Percentiles rank a stretch among this genome's conserved stretches.
Evolutionary conservation across 305 asterid species (phyloP).

Genomic region (Fraxinus velutina): DNA sequence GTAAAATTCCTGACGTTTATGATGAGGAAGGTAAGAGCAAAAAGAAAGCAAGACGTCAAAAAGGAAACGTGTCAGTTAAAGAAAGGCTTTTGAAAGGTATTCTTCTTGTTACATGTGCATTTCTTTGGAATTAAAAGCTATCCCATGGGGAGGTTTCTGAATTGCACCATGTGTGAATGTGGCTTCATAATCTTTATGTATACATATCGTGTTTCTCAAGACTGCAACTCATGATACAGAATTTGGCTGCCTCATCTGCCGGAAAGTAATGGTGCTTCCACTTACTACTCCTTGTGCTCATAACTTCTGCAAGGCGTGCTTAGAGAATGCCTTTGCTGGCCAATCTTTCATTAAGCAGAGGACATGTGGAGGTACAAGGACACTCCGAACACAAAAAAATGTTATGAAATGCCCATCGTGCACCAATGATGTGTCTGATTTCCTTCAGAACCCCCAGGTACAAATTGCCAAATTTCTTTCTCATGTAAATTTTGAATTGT

Average conservation of each 20-base stretch:
- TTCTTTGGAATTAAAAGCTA: constrained; percentile 9
- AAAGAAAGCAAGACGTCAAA: constrained; percentile 42
- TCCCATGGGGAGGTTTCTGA: not conserved
- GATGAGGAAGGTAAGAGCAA: constrained; percentile 32
- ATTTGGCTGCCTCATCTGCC: constrained; percentile 70
- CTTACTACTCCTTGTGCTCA: constrained; percentile 93
- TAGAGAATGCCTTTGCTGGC: constrained; percentile 82
- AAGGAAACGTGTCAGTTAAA: constrained; percentile 36
- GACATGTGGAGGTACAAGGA: constrained; percentile 63
- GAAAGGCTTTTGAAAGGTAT: constrained; percentile 76
- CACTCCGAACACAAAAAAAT: constrained; percentile 75
- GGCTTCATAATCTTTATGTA: not conserved
- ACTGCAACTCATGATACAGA: constrained; percentile 42
- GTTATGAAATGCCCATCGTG: constrained; percentile 86
- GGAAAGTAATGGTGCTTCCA: constrained; percentile 71
- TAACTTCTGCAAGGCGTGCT: constrained; percentile 82
- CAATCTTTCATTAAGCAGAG: constrained; percentile 62
- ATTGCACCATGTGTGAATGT: not conserved
- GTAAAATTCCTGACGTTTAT: constrained; percentile 34
- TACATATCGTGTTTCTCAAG: not conserved
- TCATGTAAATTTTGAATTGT: not conserved
- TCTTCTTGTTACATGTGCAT: not conserved
- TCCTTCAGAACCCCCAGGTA: constrained; percentile 85
- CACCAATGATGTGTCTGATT: constrained; percentile 65
- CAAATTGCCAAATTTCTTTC: not conserved